Base-by-base conservation (phyloP, 2,329 filamentous ascomycete species). In the Fusarium abutilonis region DNA sequence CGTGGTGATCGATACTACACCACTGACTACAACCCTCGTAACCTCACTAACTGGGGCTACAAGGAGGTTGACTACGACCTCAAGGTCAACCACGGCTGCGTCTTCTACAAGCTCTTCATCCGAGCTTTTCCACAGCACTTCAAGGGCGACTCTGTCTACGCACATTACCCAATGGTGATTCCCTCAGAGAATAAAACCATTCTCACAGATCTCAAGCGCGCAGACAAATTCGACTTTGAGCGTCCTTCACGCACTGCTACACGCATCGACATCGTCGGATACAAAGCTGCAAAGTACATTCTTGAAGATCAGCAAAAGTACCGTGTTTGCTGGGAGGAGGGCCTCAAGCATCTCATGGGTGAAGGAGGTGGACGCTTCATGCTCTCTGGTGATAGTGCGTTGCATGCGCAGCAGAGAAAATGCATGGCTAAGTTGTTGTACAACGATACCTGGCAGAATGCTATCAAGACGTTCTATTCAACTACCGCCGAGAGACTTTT, bases 1-100 rank as follows among this genome's bases (percentile, higher is more conserved):
- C 85, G 91, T 21, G 89, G 90, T 31, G 91, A 95, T 70, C 80
- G 91, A 17, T 89, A 91, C 77, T 93, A 93, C 78, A 93, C 90
- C 0, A 81, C 76, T n/a, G 91, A 94, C 74, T 93, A 90, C 73
- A 86, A 88, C 65, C 85, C 91, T 0, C 84, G 86, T 9, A 86
- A 87, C 66, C 76, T 96, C 42, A 96, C 92, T 2, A 93, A 92
- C 76, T 96, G 91, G 91, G 92, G 92, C 17, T 94, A 86, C 78
- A 86, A 86, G 51, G 89, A 92, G 72, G 89, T 85, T 4, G 82
- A 90, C 17, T 91, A 89, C 52, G 90, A 96, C 66, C 77, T 88
- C 19, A 86, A 83, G 56, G 77, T 94, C 64, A 90, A 95, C 75
- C 88, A 95, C 71, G 92, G 92, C 42, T 92, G 89, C 66, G 86